Percentiles rank a stretch among this genome's conserved stretches.
Conservation (phyloP, 192 early-diverging fungal species). For the Umbelopsis isabellina region DNA sequence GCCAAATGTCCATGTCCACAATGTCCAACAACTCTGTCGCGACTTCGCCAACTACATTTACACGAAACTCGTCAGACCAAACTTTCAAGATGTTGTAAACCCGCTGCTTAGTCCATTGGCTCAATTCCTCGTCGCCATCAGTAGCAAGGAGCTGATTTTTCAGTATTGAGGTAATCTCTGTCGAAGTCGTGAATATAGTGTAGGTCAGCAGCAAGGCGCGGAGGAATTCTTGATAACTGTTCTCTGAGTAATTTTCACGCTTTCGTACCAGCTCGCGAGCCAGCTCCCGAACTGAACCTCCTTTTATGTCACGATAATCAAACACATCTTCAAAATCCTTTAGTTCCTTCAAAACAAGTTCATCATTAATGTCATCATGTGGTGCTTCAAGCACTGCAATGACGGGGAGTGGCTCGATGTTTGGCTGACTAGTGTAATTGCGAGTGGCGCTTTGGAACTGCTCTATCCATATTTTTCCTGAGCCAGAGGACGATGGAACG, state of each 20-base stretch:
- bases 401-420: no score
- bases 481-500: background rate
- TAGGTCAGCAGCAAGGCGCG: slow-evolving; percentile 47
- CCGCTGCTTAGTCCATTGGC: background rate
- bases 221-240: slow-evolving; percentile 29
- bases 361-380: background rate
- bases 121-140: background rate
- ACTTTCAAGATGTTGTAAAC: slow-evolving; percentile 20
- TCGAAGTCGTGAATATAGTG: slow-evolving; percentile 39
- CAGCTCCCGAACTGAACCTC: slow-evolving; percentile 48
- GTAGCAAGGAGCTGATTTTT: slow-evolving; percentile 6
- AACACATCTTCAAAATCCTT: background rate
- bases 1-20: slow-evolving; percentile 24
- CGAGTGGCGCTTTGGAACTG: background rate
- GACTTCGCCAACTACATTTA: slow-evolving; percentile 41
- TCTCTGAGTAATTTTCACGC: slow-evolving; percentile 35
- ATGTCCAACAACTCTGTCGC: slow-evolving; percentile 32
- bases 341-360: background rate
- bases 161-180: slow-evolving; percentile 28
- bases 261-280: slow-evolving; percentile 67
- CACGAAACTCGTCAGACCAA: slow-evolving; percentile 40
- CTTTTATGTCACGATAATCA: slow-evolving; percentile 32
- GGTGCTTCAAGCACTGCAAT: no score
- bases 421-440: no score
- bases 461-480: background rate